These are phyloP conservation scores for Pleurotus giganteus DNA, from an alignment of 768 basidiomycete species.

Conservation along the genomic window DNA sequence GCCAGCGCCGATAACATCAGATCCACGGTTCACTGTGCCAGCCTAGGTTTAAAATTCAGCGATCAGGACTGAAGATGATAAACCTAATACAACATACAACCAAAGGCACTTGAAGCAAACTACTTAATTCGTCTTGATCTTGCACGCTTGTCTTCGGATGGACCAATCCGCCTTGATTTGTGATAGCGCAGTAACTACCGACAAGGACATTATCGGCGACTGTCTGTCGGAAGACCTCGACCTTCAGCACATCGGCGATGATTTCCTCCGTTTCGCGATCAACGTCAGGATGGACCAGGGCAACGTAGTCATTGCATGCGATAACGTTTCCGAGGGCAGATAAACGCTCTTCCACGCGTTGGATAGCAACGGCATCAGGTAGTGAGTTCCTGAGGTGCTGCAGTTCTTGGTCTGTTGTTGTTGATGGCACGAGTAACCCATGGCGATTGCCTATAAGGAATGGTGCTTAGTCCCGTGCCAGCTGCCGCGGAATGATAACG, in stretches of 20 bases:
- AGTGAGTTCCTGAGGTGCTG: conserved; percentile 96
- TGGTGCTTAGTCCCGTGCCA: background rate
- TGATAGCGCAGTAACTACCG: conserved; percentile 92
- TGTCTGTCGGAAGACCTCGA: conserved; percentile 98
- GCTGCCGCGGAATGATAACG: conserved; percentile 14
- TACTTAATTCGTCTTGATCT: conserved; percentile 96
- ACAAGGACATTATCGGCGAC: conserved; percentile 96
- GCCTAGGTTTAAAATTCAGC: conserved; percentile 49
- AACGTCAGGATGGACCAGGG: conserved; percentile 96
- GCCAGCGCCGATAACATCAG: conserved; percentile 96
- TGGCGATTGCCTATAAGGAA: conserved; percentile 79
- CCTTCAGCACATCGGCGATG: conserved; percentile 98
- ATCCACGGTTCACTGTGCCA: conserved; percentile 97
- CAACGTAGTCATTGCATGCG: conserved; percentile 98
- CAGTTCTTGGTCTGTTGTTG: conserved; percentile 96
- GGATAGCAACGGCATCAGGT: conserved; percentile 90
- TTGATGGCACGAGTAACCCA: conserved; percentile 92
- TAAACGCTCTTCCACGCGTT: conserved; percentile 94
- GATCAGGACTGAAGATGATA: conserved; percentile 1
- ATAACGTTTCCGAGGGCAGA: conserved; percentile 98
- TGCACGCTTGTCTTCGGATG: conserved; percentile 97
- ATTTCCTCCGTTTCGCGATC: conserved; percentile 99
- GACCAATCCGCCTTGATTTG: conserved; percentile 96
- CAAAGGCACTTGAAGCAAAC: conserved; percentile 88
- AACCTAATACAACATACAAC: conserved; percentile 60